Evolutionary conservation across 768 basidiomycete species (phyloP).

Genomic region (Tricholomella constricta): DNA sequence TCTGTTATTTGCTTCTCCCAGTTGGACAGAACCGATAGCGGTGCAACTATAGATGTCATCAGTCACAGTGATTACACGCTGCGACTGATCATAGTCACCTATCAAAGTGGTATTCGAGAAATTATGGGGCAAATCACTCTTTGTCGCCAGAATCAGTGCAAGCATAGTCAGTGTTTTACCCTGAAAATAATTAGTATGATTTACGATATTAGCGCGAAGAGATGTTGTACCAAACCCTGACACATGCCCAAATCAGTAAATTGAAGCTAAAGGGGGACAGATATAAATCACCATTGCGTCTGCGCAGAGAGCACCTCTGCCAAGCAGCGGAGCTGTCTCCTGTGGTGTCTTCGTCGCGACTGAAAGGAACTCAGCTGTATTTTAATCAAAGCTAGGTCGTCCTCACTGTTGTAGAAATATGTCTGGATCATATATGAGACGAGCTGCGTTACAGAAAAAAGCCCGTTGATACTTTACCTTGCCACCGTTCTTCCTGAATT

Average conservation of each 20-base stretch:
- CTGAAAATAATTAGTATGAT: constrained; percentile 31
- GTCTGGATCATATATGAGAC: constrained; percentile 30
- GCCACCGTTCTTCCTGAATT: constrained; percentile 53
- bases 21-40: constrained; percentile 83
- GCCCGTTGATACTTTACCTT: constrained; percentile 45
- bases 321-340: constrained; percentile 60
- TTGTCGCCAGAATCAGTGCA: constrained; percentile 77
- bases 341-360: constrained; percentile 86
- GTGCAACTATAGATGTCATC: constrained; percentile 55
- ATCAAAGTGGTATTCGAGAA: constrained; percentile 77
- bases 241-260: not conserved
- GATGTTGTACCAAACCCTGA: constrained; percentile 42
- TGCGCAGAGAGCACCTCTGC: constrained; percentile 84
- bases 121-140: constrained; percentile 54
- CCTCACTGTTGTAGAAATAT: constrained; percentile 71
- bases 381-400: not conserved
- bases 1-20: constrained; percentile 86
- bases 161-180: constrained; percentile 94
- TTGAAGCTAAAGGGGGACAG: not conserved
- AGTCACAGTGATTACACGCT: not conserved
- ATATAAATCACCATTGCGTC: constrained; percentile 74
- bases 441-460: not conserved
- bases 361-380: constrained; percentile 23
- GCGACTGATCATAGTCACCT: constrained; percentile 41
- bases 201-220: not conserved